Base-by-base conservation (phyloP, 139 green algal genomes). In the Tetradesmus lagerheimii region DNA sequence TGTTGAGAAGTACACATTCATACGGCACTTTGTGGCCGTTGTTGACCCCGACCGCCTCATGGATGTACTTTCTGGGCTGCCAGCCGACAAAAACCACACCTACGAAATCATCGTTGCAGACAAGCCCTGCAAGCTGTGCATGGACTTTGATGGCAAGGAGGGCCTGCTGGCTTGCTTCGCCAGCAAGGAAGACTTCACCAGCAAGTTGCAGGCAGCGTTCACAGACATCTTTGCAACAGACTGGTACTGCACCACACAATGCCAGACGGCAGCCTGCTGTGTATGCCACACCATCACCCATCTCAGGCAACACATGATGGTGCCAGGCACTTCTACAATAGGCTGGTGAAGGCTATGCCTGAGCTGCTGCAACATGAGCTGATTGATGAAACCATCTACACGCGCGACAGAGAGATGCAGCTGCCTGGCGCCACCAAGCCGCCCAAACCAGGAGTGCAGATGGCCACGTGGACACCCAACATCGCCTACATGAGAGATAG, bases 51-150 rank as follows among this genome's bases (percentile, higher is more conserved):
- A 27, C 34, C 34, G 34, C 34, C 71, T 80, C 11, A 4, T 80
- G 71, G 18, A 80, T 16, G 2, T 80, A 3, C 71, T 80, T 8
- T 3, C 71, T 25, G 34, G 71, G 15, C 31, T 80, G 34, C 71
- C 71, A 80, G 53, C 53, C 23, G 53, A 66, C 53, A 66, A 66
- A 12, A 84, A 84, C 78, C 78, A 84, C 78, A 57, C 38, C 78
- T 64, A 66, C 41, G 78, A 84, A 15, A 84, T 84, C 78, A 84
- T 84, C 78, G 8, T 66, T 31, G 29, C 25, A 34, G 39, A 34
- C 78, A 53, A 57, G 37, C 38, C 38, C 78, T 84, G 78, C 78
- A 84, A 84, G 78, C 25, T 84, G 1, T 53, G 37, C 38, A 84
- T 84, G 78, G 78, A 84, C 78, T 84, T 84, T 84, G 78, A 84